A percentile compares a stretch with the other conserved stretches of the same genome.
Conservation (phyloP, 805 yeast genomes). For the Debaryomyces hansenii region DNA sequence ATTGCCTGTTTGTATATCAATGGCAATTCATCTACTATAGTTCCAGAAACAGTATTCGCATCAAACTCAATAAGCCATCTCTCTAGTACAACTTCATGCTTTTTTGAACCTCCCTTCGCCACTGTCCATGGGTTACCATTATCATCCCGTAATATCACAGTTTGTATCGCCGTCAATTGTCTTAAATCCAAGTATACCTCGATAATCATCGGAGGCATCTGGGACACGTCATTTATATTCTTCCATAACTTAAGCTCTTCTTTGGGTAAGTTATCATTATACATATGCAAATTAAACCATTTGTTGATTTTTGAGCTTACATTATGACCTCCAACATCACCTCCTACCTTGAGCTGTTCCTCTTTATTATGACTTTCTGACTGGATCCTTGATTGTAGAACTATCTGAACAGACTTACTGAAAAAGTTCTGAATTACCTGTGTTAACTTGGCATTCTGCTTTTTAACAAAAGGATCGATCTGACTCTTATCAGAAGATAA, state of each 20-base stretch:
- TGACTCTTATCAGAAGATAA: conserved; percentile 6
- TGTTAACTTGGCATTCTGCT: conserved; percentile 34
- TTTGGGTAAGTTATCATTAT: conserved; percentile 29
- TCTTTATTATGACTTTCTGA: conserved; percentile 12
- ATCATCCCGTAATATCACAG: conserved; percentile 58
- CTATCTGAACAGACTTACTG: conserved; percentile 57
- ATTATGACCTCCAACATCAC: conserved; percentile 4
- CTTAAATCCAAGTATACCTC: conserved; percentile 79
- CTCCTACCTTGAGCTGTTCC: conserved; percentile 11
- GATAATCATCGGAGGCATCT: conserved; percentile 78
- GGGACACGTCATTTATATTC: conserved; percentile 36
- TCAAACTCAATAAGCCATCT: conserved; percentile 91
- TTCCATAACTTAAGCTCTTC: conserved; percentile 72
- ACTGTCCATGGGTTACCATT: conserved; percentile 56
- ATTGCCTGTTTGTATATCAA: conserved; percentile 72
- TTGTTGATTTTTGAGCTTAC: conserved; percentile 39
- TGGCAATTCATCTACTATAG: conserved; percentile 55
- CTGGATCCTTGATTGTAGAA: conserved; percentile 46
- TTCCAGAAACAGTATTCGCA: conserved; percentile 36
- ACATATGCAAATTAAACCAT: conserved; percentile 64
- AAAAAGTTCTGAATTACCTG: conserved; percentile 63
- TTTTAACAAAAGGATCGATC: conserved; percentile 18
- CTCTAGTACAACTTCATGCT: conserved; percentile 86
- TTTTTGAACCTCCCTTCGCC: conserved; percentile 56
- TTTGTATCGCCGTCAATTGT: conserved; percentile 53